phyloP scores from a whole-genome alignment of 2,329 filamentous ascomycete species.

The Fusarium sp. region DNA sequence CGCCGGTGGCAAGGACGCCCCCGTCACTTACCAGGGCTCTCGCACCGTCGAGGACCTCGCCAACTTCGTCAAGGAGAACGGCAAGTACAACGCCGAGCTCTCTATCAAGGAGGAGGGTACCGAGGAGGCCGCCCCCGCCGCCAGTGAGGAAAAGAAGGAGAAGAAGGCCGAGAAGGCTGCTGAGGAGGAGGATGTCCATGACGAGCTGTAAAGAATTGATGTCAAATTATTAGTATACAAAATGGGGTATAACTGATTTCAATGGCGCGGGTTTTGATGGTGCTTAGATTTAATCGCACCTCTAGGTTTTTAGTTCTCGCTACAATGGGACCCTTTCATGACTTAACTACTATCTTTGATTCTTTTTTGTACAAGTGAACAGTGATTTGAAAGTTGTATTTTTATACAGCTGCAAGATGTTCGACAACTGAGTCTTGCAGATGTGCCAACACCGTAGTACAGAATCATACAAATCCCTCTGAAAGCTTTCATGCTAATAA shows the following conservation, averaged over 20 bases:
- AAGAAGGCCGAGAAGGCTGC: conserved; percentile 55
- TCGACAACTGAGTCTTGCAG: conserved; percentile 20
- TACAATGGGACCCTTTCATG: conserved; percentile 43
- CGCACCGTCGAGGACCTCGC: conserved; percentile 93
- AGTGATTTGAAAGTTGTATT: background rate
- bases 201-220: conserved; percentile 75
- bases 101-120: conserved; percentile 64
- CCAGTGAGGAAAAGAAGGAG: conserved; percentile 63
- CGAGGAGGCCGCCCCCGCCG: conserved; percentile 65
- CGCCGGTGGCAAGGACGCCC: conserved; percentile 85
- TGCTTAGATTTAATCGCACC: conserved; percentile 41
- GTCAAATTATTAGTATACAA: conserved; percentile 44
- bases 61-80: conserved; percentile 93
- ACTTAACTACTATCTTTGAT: conserved; percentile 31
- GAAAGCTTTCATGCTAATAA: conserved; percentile 7
- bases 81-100: conserved; percentile 84
- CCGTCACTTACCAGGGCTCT: conserved; percentile 86
- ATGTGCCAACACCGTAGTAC: conserved; percentile 21
- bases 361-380: background rate
- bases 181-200: conserved; percentile 65
- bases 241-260: conserved; percentile 50
- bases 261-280: conserved; percentile 50
- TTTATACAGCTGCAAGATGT: background rate
- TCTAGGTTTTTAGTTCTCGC: conserved; percentile 45
- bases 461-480: conserved; percentile 25